Evolutionary conservation across 2,329 filamentous ascomycete species (phyloP).

Genomic region (Trichophyton simii): DNA sequence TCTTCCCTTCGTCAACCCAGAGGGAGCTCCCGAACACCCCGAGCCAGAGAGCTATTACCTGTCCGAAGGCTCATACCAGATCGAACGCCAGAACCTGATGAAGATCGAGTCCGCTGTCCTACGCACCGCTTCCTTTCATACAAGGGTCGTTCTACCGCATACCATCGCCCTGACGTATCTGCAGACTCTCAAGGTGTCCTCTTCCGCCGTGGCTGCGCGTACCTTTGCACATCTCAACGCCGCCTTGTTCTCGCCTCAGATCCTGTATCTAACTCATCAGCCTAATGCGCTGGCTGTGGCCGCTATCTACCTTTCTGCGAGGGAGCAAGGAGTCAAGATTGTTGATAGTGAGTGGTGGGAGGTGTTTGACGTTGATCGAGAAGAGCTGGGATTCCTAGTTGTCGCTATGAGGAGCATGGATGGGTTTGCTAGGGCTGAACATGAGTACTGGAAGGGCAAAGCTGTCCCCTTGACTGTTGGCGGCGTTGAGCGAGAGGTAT

Average conservation of each 20-base stretch:
- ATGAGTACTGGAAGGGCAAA: slow-evolving; percentile 40
- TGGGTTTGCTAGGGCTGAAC: slow-evolving; percentile 52
- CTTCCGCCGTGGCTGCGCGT: slow-evolving; percentile 47
- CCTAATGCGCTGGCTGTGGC: slow-evolving; percentile 73
- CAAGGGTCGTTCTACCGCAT: slow-evolving; percentile 75
- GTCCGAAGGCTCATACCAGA: slow-evolving; percentile 58
- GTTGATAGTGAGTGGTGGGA: slow-evolving; percentile 92
- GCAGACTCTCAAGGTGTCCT: slow-evolving; percentile 66
- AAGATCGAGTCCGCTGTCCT: slow-evolving; percentile 67
- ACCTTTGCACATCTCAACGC: slow-evolving; percentile 74
- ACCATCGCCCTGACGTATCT: slow-evolving; percentile 82
- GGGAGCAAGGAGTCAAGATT: slow-evolving; percentile 63
- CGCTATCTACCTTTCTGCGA: slow-evolving; percentile 78
- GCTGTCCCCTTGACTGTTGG: slow-evolving; percentile 48
- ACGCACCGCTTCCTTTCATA: slow-evolving; percentile 64
- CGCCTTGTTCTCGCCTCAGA: slow-evolving; percentile 71
- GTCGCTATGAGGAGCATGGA: slow-evolving; percentile 72
- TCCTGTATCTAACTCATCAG: slow-evolving; percentile 85
- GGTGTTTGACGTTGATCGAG: slow-evolving; percentile 88
- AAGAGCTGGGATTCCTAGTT: slow-evolving; percentile 86
- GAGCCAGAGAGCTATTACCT: slow-evolving; percentile 53
- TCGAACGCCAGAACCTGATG: slow-evolving; percentile 52
- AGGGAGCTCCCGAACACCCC: slow-evolving; percentile 19
- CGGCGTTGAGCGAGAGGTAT: slow-evolving; percentile 47
- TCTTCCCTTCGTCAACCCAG: slow-evolving; percentile 32